Percentiles rank a stretch among this genome's conserved stretches.
phyloP scores from a whole-genome alignment of 2,329 filamentous ascomycete genomes.

The Diaporthe sp. region DNA sequence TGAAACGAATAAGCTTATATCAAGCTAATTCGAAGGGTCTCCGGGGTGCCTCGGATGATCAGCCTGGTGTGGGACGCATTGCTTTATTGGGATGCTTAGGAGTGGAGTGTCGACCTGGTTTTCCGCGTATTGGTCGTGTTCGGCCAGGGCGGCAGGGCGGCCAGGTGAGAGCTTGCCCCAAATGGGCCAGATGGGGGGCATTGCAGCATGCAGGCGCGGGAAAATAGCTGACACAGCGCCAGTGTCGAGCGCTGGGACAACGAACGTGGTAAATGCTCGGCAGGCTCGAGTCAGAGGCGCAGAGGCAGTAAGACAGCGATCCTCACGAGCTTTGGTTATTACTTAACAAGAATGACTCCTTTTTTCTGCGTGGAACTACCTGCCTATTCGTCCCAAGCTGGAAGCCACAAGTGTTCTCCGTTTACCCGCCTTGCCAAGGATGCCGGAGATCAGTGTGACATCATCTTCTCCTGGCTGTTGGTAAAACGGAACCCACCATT shows the following conservation, averaged over 20 bases:
- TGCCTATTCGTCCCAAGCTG: neutral
- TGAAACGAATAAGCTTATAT: slow-evolving; percentile 33
- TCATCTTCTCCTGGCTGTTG: slow-evolving; percentile 11
- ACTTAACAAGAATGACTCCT: neutral
- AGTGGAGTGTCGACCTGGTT: neutral
- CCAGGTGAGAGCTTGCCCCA: slow-evolving; percentile 5
- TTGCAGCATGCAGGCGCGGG: neutral
- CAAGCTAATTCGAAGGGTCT: slow-evolving; percentile 12
- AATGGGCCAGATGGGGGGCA: neutral
- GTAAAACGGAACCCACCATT: neutral
- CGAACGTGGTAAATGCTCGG: neutral
- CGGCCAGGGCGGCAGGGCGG: slow-evolving; percentile 13
- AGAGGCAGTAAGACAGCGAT: neutral
- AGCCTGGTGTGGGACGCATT: slow-evolving; percentile 3
- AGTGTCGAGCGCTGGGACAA: neutral
- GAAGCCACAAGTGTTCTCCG: slow-evolving; percentile 11
- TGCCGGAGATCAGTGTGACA: slow-evolving; percentile 9
- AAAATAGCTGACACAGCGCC: neutral
- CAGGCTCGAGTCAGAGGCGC: neutral
- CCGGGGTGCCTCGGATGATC: slow-evolving; percentile 22
- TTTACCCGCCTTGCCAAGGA: slow-evolving; percentile 9
- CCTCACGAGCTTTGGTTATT: neutral
- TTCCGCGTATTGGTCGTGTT: slow-evolving; percentile 19
- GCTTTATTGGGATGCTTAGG: slow-evolving; percentile 14
- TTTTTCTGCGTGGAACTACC: neutral